Evolutionary conservation across 345 rosid species (phyloP).

Genomic region (Anastatica hierochuntica): DNA sequence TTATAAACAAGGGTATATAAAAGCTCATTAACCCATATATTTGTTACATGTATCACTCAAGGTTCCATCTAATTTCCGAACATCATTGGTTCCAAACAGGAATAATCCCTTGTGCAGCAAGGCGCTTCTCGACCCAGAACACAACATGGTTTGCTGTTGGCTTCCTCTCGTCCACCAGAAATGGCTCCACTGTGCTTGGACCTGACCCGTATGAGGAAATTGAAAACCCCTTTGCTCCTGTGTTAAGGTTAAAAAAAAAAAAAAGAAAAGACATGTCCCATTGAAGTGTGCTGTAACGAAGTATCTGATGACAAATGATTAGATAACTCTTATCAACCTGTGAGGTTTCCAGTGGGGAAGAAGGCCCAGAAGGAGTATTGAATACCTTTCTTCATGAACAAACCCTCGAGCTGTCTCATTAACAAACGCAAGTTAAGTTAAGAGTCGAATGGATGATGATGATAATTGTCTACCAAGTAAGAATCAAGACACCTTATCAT

Average conservation of each 20-base stretch:
- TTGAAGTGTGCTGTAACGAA: background rate
- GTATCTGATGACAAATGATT: background rate
- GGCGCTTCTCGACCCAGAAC: conserved; percentile 91
- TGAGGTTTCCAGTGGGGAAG: conserved; percentile 62
- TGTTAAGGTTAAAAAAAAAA: background rate
- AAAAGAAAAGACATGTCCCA: background rate
- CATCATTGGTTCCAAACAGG: conserved; percentile 62
- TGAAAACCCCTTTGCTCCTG: conserved; percentile 84
- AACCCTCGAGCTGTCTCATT: conserved; percentile 68
- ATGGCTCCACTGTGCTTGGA: conserved; percentile 88
- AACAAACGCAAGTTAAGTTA: background rate
- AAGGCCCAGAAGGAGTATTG: conserved; percentile 84
- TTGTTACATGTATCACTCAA: too few relatives aligned
- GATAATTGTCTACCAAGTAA: background rate
- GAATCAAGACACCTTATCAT: conserved; percentile 47
- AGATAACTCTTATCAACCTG: conserved; percentile 31
- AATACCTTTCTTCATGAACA: conserved; percentile 45
- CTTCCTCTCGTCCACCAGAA: conserved; percentile 84
- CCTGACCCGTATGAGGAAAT: conserved; percentile 62
- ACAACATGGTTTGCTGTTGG: conserved; percentile 64
- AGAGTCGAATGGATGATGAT: background rate
- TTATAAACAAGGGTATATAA: too few relatives aligned
- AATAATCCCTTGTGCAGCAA: conserved; percentile 90
- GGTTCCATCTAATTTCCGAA: too few relatives aligned
- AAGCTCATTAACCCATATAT: too few relatives aligned